A percentile compares a stretch with the other conserved stretches of the same genome.
These are phyloP conservation scores for Clitopilus hobsonii DNA, from an alignment of 768 basidiomycete species.

Conservation along the genomic window DNA sequence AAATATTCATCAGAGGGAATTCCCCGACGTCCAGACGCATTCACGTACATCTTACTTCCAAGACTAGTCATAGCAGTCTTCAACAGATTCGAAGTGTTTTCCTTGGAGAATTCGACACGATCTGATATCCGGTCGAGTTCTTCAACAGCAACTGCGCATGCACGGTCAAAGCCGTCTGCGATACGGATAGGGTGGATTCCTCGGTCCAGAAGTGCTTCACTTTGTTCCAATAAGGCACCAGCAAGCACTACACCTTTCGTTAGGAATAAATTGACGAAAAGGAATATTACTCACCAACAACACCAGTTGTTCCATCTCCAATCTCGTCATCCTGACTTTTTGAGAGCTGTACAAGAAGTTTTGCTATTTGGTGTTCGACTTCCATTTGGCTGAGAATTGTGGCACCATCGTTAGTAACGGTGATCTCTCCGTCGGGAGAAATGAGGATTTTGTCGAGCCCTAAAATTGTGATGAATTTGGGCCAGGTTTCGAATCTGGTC, in stretches of 20 bases:
- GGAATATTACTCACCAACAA: constrained; percentile 72
- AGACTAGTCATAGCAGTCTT: constrained; percentile 96
- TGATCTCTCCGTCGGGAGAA: constrained; percentile 97
- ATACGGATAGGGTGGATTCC: constrained; percentile 99
- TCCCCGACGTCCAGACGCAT: too few relatives aligned
- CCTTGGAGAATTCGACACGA: constrained; percentile 76
- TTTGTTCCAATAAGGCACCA: constrained; percentile 94
- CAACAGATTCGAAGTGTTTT: constrained; percentile 81
- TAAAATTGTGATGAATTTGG: constrained; percentile 23
- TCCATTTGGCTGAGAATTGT: constrained; percentile 99
- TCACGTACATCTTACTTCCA: constrained; percentile 91
- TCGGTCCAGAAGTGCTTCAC: constrained; percentile 94
- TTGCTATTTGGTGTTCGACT: constrained; percentile 98
- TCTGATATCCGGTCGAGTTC: constrained; percentile 92
- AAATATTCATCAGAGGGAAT: too few relatives aligned
- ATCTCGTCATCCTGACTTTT: constrained; percentile 99
- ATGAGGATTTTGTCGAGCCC: constrained; percentile 95
- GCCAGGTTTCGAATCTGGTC: not conserved
- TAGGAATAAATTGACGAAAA: constrained; percentile 4
- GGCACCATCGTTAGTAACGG: constrained; percentile 98
- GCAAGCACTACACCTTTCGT: constrained; percentile 60
- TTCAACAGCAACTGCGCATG: constrained; percentile 85
- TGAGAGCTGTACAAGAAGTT: constrained; percentile 91
- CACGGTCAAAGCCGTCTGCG: constrained; percentile 97
- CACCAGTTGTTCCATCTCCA: constrained; percentile 98